phyloP scores from a whole-genome alignment of 345 rosid genomes.

The Erysimum cheiranthoides region DNA sequence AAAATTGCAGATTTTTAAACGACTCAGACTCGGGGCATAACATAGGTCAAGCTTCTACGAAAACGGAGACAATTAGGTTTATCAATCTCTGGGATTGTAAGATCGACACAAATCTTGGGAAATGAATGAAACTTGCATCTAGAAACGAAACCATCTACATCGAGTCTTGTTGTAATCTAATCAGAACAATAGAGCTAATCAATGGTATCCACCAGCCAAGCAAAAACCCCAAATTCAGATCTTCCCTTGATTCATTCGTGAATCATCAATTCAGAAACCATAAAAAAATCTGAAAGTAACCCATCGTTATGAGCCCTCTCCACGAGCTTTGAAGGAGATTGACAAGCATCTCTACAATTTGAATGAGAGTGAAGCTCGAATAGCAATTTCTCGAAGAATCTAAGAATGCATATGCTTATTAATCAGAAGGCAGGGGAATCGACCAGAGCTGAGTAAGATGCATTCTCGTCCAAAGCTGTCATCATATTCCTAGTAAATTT shows the following conservation, averaged over 20 bases:
- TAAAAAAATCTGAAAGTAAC: too few species aligned
- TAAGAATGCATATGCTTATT: not conserved
- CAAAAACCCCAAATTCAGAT: too few species aligned
- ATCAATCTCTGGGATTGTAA: constrained; percentile 10
- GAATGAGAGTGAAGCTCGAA: too few species aligned
- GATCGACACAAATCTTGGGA: not conserved
- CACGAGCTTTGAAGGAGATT: too few species aligned
- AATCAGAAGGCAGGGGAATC: constrained; percentile 74
- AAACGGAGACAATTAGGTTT: constrained; percentile 20
- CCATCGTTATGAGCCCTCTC: too few species aligned
- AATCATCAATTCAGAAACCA: too few species aligned
- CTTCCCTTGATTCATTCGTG: too few species aligned
- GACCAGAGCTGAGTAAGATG: constrained; percentile 80
- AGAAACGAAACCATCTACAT: not conserved
- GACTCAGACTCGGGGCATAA: not conserved
- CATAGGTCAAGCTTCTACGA: not conserved
- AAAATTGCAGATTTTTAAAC: constrained; percentile 33
- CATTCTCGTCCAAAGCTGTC: constrained; percentile 69
- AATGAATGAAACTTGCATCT: constrained; percentile 4
- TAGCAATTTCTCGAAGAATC: too few species aligned
- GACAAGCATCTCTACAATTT: too few species aligned
- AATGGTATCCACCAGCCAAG: too few species aligned
- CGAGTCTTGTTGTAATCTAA: too few species aligned
- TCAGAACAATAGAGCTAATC: too few species aligned
- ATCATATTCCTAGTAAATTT: constrained; percentile 25